Base-by-base conservation (phyloP, 768 basidiomycete genomes). In the Paxillus involutus region DNA sequence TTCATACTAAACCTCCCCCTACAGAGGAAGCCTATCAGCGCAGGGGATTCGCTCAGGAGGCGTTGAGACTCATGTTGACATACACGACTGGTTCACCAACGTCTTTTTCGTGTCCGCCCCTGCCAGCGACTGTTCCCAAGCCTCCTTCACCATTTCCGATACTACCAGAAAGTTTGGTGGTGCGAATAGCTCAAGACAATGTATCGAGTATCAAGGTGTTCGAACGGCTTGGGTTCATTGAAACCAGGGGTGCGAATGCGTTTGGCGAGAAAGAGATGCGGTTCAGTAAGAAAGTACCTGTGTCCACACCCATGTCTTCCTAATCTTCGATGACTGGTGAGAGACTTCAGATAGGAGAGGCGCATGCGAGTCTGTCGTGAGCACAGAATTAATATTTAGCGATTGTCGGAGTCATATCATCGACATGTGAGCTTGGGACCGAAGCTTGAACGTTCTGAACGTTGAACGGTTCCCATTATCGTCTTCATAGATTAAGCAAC, bases 261-360 rank as follows among this genome's bases (percentile, higher is more conserved):
- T 98, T 94, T 59, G 75, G 80, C 35, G 92, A 98, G 70, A 80
- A 91, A 14, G 94, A 96, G 73, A 80, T 97, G 83, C 80, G 88
- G 26, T 69, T 58, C 26, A 21, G 13, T 21, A 19, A 19, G n/a
- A 13, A 35, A 9, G 26, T 32, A 26, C 26, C 26, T 26, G 26
- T 26, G 26, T 26, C 26, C 26, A 26, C 26, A 6, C 4, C 26
- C 26, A 3, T 26, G 26, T 26, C 26, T 26, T 26, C 26, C 6
- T 26, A 26, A 26, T 26, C 26, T 26, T 26, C 26, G 26, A 26
- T 26, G 26, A 26, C 26, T 26, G 26, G 26, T 26, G 26, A 26
- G 26, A 6, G 26, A 4, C 26, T 26, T 6, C 26, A 26, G 26
- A 26, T 26, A 26, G 26, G 26, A 26, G 26, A 26, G 4, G 26